phyloP scores from a whole-genome alignment of 495 filamentous ascomycete genomes.

The Thermothielavioides terrestris region DNA sequence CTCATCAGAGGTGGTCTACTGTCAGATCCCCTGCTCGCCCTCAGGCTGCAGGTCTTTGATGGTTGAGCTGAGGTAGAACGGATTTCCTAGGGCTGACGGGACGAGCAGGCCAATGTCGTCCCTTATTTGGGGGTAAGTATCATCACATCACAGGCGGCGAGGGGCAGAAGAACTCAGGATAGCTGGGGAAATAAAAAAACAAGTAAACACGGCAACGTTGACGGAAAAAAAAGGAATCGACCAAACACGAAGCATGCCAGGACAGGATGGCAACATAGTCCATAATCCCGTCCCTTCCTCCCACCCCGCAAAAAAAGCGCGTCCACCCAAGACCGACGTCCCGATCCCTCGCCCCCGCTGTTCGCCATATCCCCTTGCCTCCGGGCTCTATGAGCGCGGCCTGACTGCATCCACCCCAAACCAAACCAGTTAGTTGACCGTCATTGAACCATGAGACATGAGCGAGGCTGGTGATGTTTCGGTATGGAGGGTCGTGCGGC shows the following conservation, averaged over 20 bases:
- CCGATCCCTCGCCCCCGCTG: not conserved
- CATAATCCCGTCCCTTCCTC: not conserved
- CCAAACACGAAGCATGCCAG: not conserved
- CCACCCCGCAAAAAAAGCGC: not conserved
- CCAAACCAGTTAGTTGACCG: not conserved
- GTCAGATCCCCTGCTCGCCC: too few relatives aligned
- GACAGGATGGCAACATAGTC: not conserved
- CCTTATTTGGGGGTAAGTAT: too few relatives aligned
- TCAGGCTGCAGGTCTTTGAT: too few relatives aligned
- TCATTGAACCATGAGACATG: slow-evolving; percentile 1
- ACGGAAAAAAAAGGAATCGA: not conserved
- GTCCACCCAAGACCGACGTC: not conserved
- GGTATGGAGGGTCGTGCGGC: not conserved
- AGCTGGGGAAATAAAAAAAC: not conserved
- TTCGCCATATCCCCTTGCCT: not conserved
- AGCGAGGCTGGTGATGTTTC: not conserved
- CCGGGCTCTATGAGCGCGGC: not conserved
- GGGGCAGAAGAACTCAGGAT: not conserved
- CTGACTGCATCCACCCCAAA: not conserved
- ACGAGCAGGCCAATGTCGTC: too few relatives aligned
- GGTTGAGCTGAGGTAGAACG: too few relatives aligned
- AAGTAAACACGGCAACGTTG: not conserved
- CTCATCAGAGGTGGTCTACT: too few relatives aligned
- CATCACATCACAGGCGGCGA: too few relatives aligned
- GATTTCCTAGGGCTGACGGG: too few relatives aligned